Evolutionary conservation across 345 rosid genomes (phyloP), one percentile per base, ranked within the genome.

Genomic region (Microthlaspi erraticum): DNA sequence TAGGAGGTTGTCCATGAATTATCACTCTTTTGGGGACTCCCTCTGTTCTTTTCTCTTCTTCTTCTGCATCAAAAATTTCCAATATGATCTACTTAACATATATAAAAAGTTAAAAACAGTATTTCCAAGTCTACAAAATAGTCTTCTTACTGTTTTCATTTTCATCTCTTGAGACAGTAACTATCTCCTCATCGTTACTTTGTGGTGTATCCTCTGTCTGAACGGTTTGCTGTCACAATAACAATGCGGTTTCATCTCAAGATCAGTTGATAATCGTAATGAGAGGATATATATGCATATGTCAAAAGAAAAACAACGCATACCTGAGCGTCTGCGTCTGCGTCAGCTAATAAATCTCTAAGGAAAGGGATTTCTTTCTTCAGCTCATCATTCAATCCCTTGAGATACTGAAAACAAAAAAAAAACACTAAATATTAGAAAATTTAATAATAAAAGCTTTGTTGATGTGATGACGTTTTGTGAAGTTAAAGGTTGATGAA

Each of bases 1-100:
- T 72, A 34, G 97, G 97, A 79, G 79, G 77, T 63, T 89, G 82
- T 60, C 91, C 84, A 45, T 91, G 92, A 54, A 91, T 87, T 62
- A 86, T 86, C 72, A 88, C 96, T 80, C 96, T 77, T 68, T 52
- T 81, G 2, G 70, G 77, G 16, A 36, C 49, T 78, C 60, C 64
- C 50, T 70, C 81, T 68, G 76, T 56, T 49, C 46, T 62, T 55
- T 77, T 73, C 50, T 52, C 72, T 52, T 45, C 77, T 78, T 74
- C 93, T 18, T 76, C 96, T 88, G 84, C 74, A 50, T 12, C 43
- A 4, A 50, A 49, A 37, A 17, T 37, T 52, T 57, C 19, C 34
- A 31, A 10, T 20, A 10, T 59, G 44, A 52, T 34, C 44, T 29
- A 26, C 3, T 26, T 5, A 26, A 33, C 34, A 13, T n/a, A 37